A percentile compares a stretch with the other conserved stretches of the same genome.
Conservation (phyloP, 2,329 filamentous ascomycete genomes). For the Alternaria panax region DNA sequence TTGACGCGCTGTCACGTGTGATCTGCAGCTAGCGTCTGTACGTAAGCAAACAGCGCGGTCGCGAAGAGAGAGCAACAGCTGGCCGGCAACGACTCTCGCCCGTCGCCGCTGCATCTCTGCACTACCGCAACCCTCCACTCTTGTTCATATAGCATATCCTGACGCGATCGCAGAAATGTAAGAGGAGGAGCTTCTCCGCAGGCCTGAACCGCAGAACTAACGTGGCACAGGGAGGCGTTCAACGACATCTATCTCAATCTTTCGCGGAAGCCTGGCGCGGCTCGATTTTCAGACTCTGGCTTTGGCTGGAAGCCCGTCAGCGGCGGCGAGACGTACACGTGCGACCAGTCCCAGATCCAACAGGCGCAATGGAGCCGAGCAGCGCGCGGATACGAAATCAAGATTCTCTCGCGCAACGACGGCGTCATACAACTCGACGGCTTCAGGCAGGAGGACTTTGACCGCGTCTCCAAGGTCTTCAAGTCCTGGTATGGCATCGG, state of each 20-base stretch:
- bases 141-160: background rate
- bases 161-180: constrained; percentile 11
- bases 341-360: constrained; percentile 84
- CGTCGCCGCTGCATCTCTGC: background rate
- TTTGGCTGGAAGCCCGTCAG: constrained; percentile 92
- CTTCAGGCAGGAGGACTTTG: constrained; percentile 92
- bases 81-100: constrained; percentile 3
- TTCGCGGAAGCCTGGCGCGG: constrained; percentile 90
- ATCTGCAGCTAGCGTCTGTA: background rate
- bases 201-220: background rate
- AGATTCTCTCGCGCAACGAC: constrained; percentile 83
- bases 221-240: constrained; percentile 79
- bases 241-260: constrained; percentile 97
- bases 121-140: background rate
- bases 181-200: background rate
- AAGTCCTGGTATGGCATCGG: constrained; percentile 98
- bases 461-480: constrained; percentile 89
- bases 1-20: constrained; percentile 15
- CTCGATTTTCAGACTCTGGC: constrained; percentile 91
- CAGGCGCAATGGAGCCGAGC: constrained; percentile 95
- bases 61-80: constrained; percentile 11
- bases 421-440: constrained; percentile 93
- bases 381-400: constrained; percentile 90
- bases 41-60: constrained; percentile 19
- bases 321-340: constrained; percentile 90